A percentile compares a stretch with the other conserved stretches of the same genome.
Conservation (phyloP, 495 filamentous ascomycete species). For the Penicillium macrosclerotiorum region DNA sequence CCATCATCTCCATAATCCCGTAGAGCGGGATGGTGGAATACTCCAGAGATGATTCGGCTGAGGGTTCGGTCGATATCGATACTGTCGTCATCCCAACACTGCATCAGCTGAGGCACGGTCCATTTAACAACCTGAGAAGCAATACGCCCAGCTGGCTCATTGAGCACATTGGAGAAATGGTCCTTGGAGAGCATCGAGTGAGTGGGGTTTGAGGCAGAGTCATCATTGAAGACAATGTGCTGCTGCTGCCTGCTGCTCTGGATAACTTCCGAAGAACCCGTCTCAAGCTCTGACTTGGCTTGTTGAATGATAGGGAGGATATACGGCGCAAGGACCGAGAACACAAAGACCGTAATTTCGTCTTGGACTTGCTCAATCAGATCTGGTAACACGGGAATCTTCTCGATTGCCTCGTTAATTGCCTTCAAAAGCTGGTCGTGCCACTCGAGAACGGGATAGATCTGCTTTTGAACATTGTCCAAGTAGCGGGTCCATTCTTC, state of each 20-base stretch:
- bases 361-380: conserved; percentile 78
- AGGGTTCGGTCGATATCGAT: conserved; percentile 65
- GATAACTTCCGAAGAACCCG: conserved; percentile 83
- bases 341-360: conserved; percentile 80
- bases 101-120: conserved; percentile 82
- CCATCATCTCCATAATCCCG: conserved; percentile 68
- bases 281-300: conserved; percentile 78
- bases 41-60: conserved; percentile 71
- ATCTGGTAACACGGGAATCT: conserved; percentile 75
- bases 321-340: conserved; percentile 80
- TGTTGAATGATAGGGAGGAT: conserved; percentile 82
- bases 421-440: conserved; percentile 81
- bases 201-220: conserved; percentile 72
- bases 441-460: conserved; percentile 83
- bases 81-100: conserved; percentile 76
- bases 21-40: conserved; percentile 85
- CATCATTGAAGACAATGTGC: conserved; percentile 80
- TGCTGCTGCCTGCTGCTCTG: conserved; percentile 75
- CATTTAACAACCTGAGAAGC: conserved; percentile 75
- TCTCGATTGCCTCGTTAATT: conserved; percentile 72
- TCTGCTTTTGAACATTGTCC: conserved; percentile 63
- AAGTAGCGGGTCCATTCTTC: conserved; percentile 72
- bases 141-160: conserved; percentile 81
- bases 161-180: conserved; percentile 84
- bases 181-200: conserved; percentile 97